Evolutionary conservation across 495 filamentous ascomycete genomes (phyloP), one percentile per base, ranked within the genome.

Genomic region (Tuber melanosporum): DNA sequence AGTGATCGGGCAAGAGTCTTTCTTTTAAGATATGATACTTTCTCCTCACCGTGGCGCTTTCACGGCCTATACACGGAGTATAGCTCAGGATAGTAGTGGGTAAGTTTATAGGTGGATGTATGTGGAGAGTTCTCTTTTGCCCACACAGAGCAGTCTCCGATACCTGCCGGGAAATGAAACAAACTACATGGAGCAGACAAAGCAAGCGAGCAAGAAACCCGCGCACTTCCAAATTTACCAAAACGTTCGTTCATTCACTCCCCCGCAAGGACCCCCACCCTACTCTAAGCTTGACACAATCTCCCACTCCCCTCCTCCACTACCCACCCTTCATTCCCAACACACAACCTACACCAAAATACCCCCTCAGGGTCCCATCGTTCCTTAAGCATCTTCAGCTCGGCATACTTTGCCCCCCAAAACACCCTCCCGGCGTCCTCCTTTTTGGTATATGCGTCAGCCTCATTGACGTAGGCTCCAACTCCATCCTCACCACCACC

Each of bases 321-420:
- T n/a, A 62, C 52, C 90, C 90, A 92, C 26, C 85, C 84, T 70
- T 91, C 90, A 75, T 88, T 89, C 4, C 90, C 90, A 3, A 92
- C 90, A 36, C 87, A 90, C 3, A 87, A 87, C 20, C 79, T 82
- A 62, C 87, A 91, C 85, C 89, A 91, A 62, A 92, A 87, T 4
- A 91, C 82, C 70, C 87, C 85, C 14, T 85, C 73, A 0, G 91
- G 90, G 83, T 92, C 90, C 22, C 89, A 86, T 71, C 84, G 84
- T 70, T 85, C 81, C 81, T 90, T 90, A 75, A 89, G 88, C 32
- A 57, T 46, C 10, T 82, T 71, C 75, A 89, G 81, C 19, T 84
- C 82, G 4, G 78, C 77, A 78, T 89, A 90, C 47, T 88, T 87
- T 0, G 80, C 70, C 4, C 89, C 89, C 83, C 85, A 90, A 81